phyloP scores from a whole-genome alignment of 352 stramenopile genomes.

The Hyaloperonospora arabidopsidis region DNA sequence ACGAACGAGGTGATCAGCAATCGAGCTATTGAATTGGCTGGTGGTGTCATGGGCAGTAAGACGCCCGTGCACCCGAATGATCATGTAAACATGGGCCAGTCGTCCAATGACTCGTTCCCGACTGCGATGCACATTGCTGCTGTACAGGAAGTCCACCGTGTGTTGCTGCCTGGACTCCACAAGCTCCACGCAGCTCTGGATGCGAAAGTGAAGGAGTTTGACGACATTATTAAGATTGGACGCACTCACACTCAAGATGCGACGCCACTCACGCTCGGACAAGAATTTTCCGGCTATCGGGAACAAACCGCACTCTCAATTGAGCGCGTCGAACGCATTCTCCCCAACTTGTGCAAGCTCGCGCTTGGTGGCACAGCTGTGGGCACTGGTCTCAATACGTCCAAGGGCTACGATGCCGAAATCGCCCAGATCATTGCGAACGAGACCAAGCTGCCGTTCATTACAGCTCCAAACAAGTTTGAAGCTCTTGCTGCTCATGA shows the following conservation, averaged over 20 bases:
- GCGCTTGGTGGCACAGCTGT: constrained; percentile 93
- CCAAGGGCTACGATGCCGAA: constrained; percentile 88
- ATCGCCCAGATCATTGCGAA: constrained; percentile 91
- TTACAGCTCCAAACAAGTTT: constrained; percentile 97
- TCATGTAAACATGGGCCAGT: constrained; percentile 96
- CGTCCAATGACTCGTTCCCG: constrained; percentile 94
- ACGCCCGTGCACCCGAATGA: constrained; percentile 91
- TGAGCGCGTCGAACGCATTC: constrained; percentile 67
- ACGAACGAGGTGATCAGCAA: constrained; percentile 74
- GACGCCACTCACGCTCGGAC: constrained; percentile 93
- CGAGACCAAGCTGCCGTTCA: constrained; percentile 89
- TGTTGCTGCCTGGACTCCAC: constrained; percentile 64
- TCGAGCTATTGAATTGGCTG: constrained; percentile 50
- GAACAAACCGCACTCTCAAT: constrained; percentile 90
- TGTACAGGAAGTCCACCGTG: constrained; percentile 79
- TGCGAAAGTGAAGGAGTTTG: constrained; percentile 87
- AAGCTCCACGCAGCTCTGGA: constrained; percentile 80
- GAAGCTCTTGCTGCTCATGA: constrained; percentile 64
- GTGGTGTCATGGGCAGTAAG: constrained; percentile 49
- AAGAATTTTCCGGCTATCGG: constrained; percentile 95
- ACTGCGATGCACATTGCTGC: constrained; percentile 96
- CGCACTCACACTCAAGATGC: constrained; percentile 93
- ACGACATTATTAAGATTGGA: constrained; percentile 96
- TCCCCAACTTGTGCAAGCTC: constrained; percentile 88
- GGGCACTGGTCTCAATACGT: constrained; percentile 89